Conservation (phyloP, 768 basidiomycete genomes). For the Crepidotus variabilis region DNA sequence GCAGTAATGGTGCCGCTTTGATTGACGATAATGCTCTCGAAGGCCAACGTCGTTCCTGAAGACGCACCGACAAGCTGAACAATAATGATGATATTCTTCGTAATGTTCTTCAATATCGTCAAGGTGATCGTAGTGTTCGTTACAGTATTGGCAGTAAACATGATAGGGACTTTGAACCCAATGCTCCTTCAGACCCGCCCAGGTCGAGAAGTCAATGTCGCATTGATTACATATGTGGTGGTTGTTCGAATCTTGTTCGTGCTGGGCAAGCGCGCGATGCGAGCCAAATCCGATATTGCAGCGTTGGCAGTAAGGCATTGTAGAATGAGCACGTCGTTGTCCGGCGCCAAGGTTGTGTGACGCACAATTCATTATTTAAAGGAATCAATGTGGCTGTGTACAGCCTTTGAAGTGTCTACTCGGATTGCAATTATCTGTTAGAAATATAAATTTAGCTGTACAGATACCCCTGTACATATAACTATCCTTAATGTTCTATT, state of each 20-base stretch:
- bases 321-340: neutral
- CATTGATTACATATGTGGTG: slow-evolving; percentile 49
- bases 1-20: slow-evolving; percentile 30
- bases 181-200: slow-evolving; percentile 41
- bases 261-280: slow-evolving; percentile 27
- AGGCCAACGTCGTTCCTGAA: slow-evolving; percentile 38
- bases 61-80: slow-evolving; percentile 35
- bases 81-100: slow-evolving; percentile 36
- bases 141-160: slow-evolving; percentile 49
- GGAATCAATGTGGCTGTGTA: too few relatives aligned
- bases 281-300: slow-evolving; percentile 34
- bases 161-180: slow-evolving; percentile 47
- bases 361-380: too few relatives aligned
- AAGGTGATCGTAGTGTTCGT: slow-evolving; percentile 33
- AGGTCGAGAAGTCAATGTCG: slow-evolving; percentile 38
- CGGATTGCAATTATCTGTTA: too few relatives aligned
- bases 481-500: too few relatives aligned
- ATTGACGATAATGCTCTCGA: slow-evolving; percentile 48
- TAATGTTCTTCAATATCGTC: slow-evolving; percentile 38
- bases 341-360: too few relatives aligned
- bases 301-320: slow-evolving; percentile 18
- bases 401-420: too few relatives aligned
- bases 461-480: too few relatives aligned
- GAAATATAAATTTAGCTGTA: too few relatives aligned
- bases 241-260: slow-evolving; percentile 27